A percentile compares a stretch with the other conserved stretches of the same genome.
Evolutionary conservation across 2,329 filamentous ascomycete genomes (phyloP).

Genomic region (Cryphonectria nitschkei): DNA sequence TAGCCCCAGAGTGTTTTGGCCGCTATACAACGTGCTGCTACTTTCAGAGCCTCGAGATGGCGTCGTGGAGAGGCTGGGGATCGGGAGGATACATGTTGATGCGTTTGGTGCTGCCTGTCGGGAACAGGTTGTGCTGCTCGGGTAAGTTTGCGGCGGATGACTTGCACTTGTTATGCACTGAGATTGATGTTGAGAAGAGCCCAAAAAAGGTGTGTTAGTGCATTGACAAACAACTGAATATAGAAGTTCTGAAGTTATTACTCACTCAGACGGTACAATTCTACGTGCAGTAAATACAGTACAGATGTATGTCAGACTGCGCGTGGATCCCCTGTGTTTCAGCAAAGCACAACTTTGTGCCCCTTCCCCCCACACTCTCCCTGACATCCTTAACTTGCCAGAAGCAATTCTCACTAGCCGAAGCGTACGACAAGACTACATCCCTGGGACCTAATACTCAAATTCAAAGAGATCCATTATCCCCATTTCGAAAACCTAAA

Average conservation of each 20-base stretch:
- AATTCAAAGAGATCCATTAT: neutral
- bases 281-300: neutral
- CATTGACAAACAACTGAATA: neutral
- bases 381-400: too few relatives aligned
- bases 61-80: constrained; percentile 21
- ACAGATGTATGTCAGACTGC: neutral
- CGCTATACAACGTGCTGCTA: constrained; percentile 20
- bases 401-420: neutral
- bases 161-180: neutral
- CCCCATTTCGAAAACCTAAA: neutral
- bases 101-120: constrained; percentile 12
- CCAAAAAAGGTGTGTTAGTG: neutral
- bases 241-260: neutral
- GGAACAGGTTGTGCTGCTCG: constrained; percentile 3
- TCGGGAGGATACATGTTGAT: constrained; percentile 25
- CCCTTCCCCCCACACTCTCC: too few relatives aligned
- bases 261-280: neutral
- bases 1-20: constrained; percentile 13
- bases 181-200: neutral
- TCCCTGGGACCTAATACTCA: neutral
- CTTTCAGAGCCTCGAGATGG: constrained; percentile 10
- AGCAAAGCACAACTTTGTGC: neutral
- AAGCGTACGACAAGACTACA: neutral
- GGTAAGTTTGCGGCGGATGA: neutral
- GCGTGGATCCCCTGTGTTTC: too few relatives aligned